These are phyloP conservation scores for Oryza rufipogon DNA, from an alignment of 176 grass and related monocot genomes.

Conservation along the genomic window DNA sequence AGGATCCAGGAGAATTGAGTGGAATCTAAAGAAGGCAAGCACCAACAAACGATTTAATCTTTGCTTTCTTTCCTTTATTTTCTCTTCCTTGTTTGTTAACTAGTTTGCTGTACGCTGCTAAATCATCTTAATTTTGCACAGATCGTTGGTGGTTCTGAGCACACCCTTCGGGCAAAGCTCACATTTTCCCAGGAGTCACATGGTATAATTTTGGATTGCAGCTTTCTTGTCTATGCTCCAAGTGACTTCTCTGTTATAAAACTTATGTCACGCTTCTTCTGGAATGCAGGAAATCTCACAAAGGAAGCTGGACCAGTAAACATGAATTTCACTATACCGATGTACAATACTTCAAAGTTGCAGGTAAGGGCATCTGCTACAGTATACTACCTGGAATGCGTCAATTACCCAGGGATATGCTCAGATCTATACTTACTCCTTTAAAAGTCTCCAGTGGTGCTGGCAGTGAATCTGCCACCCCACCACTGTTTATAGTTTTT, in stretches of 20 bases:
- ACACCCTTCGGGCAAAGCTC: slow-evolving; percentile 94
- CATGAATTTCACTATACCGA: slow-evolving; percentile 98
- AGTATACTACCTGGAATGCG: slow-evolving; percentile 12
- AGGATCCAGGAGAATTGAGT: slow-evolving; percentile 92
- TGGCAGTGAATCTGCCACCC: too few relatives aligned
- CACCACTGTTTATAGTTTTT: too few relatives aligned
- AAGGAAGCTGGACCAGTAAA: slow-evolving; percentile 97
- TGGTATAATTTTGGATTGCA: slow-evolving; percentile 54
- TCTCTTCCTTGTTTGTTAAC: background rate
- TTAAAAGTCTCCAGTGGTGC: too few relatives aligned
- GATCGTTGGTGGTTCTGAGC: slow-evolving; percentile 98
- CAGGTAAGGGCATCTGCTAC: slow-evolving; percentile 60
- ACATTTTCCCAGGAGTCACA: slow-evolving; percentile 96
- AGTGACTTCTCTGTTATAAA: background rate
- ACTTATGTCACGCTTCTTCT: slow-evolving; percentile 28
- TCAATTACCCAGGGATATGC: background rate
- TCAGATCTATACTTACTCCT: too few relatives aligned
- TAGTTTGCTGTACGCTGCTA: slow-evolving; percentile 2
- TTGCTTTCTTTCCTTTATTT: background rate
- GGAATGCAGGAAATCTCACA: slow-evolving; percentile 77
- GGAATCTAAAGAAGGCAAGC: slow-evolving; percentile 96
- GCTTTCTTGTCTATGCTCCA: slow-evolving; percentile 15
- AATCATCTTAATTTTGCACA: slow-evolving; percentile 38
- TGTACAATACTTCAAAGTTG: slow-evolving; percentile 96
- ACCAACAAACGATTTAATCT: background rate